Evolutionary conservation across 495 filamentous ascomycete species (phyloP).

Genomic region (Talaromyces trachyspermus): DNA sequence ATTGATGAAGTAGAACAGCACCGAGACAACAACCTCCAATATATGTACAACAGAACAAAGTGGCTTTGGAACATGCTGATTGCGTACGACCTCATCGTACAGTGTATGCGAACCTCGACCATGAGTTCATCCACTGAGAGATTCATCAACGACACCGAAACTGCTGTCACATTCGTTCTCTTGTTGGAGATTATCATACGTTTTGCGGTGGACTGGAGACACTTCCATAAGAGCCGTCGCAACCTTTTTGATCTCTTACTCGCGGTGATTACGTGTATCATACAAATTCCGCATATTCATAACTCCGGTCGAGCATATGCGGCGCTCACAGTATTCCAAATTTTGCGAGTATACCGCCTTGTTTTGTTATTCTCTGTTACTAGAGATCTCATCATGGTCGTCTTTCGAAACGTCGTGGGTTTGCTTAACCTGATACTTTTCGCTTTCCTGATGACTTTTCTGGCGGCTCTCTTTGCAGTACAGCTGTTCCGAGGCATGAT

Average conservation of each 20-base stretch:
- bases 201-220: constrained; percentile 68
- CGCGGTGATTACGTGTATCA: constrained; percentile 72
- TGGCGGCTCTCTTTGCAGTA: constrained; percentile 86
- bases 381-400: constrained; percentile 71
- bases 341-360: constrained; percentile 84
- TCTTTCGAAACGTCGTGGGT: constrained; percentile 87
- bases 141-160: constrained; percentile 63
- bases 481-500: constrained; percentile 90
- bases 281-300: constrained; percentile 77
- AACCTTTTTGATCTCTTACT: constrained; percentile 78
- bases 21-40: constrained; percentile 52
- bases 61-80: constrained; percentile 81
- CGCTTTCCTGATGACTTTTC: constrained; percentile 89
- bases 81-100: constrained; percentile 63
- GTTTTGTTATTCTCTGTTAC: constrained; percentile 86
- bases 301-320: constrained; percentile 71
- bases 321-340: constrained; percentile 90
- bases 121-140: constrained; percentile 53
- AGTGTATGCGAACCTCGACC: constrained; percentile 63
- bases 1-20: constrained; percentile 28
- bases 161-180: constrained; percentile 69
- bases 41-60: constrained; percentile 60
- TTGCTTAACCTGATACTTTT: constrained; percentile 92
- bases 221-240: constrained; percentile 60
- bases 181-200: constrained; percentile 76